Evolutionary conservation across 2,329 filamentous ascomycete genomes (phyloP), one percentile per base, ranked within the genome.

Genomic region (Bisporella sp.): DNA sequence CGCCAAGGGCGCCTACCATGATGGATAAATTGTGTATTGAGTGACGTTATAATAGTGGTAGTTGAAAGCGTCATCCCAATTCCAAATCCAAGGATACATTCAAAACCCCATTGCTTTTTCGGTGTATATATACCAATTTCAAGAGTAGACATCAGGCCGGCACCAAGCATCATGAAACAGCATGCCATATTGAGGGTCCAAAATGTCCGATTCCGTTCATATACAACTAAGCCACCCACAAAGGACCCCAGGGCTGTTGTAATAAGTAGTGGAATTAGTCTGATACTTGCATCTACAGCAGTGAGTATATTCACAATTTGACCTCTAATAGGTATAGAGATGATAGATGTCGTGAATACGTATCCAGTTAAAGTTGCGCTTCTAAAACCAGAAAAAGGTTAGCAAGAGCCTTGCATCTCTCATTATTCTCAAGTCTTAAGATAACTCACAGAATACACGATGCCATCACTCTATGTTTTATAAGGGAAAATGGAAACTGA

Each of bases 31-130:
- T 57, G 35, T 45, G 45, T 2, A 71, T 66, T 0, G 11, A 81
- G 69, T 43, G 75, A 76, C 2, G 77, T 78, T 58, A 81, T 74
- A 51, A 83, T 78, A 2, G 53, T 55, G 7, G 54, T 52, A n/a
- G 55, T 59, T 0, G 57, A 58, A 2, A 62, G 54, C 32, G 54
- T 54, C 4, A 83, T 69, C 0, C 80, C 80, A 12, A 82, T 76
- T 0, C 80, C 80, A 1, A 82, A 64, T 1, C 80, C 80, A 31
- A 82, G 76, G 6, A 82, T 68, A 28, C 73, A 70, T 50, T 81
- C 73, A 55, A 73, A 82, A 2, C 71, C 77, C 52, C 81, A 81
- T 45, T 54, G 52, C 29, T 55, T 57, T 4, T 47, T 32, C 29
- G 53, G 43, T 4, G 57, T 51, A 2, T 44, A 5, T 3, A 48